A percentile compares a stretch with the other conserved stretches of the same genome.
These are phyloP conservation scores for Botrytis byssoidea DNA, from an alignment of 2,329 filamentous ascomycete genomes.

Conservation along the genomic window DNA sequence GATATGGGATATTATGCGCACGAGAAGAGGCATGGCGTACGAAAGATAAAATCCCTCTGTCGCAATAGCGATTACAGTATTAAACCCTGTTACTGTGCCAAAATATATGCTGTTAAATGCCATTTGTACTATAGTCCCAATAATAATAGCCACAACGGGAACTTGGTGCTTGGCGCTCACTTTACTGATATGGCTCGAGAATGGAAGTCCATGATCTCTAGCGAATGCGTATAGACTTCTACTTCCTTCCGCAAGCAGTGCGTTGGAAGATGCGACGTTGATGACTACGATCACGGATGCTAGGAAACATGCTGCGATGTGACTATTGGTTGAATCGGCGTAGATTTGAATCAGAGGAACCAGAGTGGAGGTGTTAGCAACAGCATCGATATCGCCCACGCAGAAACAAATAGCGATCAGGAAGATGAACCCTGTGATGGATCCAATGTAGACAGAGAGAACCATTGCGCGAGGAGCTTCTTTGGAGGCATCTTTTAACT, in stretches of 20 bases:
- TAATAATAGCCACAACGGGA: constrained; percentile 50
- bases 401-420: constrained; percentile 51
- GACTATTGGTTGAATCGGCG: constrained; percentile 45
- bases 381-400: constrained; percentile 48
- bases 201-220: constrained; percentile 53
- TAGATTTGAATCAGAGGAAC: constrained; percentile 54
- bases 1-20: constrained; percentile 49
- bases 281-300: constrained; percentile 46
- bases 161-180: constrained; percentile 48
- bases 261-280: constrained; percentile 43
- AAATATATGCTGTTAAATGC: constrained; percentile 56
- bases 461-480: constrained; percentile 52
- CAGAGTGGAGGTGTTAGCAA: constrained; percentile 44
- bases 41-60: constrained; percentile 59
- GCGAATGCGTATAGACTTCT: constrained; percentile 48
- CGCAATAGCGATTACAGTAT: constrained; percentile 56
- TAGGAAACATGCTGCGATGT: constrained; percentile 49
- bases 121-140: constrained; percentile 49
- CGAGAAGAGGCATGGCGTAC: constrained; percentile 54
- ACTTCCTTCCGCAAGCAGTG: constrained; percentile 41
- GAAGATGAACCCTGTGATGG: constrained; percentile 48
- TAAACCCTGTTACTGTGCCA: constrained; percentile 53
- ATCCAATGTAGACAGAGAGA: constrained; percentile 48
- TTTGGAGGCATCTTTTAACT: constrained; percentile 51
- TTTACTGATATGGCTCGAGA: constrained; percentile 47